These are phyloP conservation scores for Boletus vinaceobasis DNA, from an alignment of 768 basidiomycete species.

Conservation along the genomic window DNA sequence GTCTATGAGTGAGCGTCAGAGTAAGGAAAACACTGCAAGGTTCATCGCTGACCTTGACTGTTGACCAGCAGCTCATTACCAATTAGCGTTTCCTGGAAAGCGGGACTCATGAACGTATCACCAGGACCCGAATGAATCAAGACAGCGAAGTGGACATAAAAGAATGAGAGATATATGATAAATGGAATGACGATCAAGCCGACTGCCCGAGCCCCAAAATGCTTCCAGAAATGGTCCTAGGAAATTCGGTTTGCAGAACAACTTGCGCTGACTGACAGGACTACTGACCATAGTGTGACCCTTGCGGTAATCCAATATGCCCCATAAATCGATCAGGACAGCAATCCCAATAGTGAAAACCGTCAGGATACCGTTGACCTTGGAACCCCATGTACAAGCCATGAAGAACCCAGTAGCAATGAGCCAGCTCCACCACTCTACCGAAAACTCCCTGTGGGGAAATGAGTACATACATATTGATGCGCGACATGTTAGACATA, in stretches of 20 bases:
- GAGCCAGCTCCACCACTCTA: conserved; percentile 95
- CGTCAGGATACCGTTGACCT: conserved; percentile 94
- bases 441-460: conserved; percentile 69
- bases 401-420: conserved; percentile 86
- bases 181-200: conserved; percentile 89
- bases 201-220: conserved; percentile 80
- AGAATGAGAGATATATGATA: conserved; percentile 89
- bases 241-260: neutral
- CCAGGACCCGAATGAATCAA: conserved; percentile 88
- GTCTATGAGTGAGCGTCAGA: conserved; percentile 48
- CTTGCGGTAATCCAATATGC: conserved; percentile 79
- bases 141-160: conserved; percentile 91
- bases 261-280: neutral
- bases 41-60: conserved; percentile 67
- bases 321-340: conserved; percentile 93
- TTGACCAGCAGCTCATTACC: conserved; percentile 92
- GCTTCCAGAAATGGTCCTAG: conserved; percentile 85
- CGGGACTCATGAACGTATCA: conserved; percentile 95
- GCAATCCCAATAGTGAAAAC: conserved; percentile 87
- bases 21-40: neutral
- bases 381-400: conserved; percentile 95
- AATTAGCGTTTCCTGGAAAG: conserved; percentile 91
- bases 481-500: conserved; percentile 33
- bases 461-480: neutral
- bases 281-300: conserved; percentile 69